Evolutionary conservation across 1,284 basidiomycete genomes (phyloP).

Genomic region (Puccinia horiana): DNA sequence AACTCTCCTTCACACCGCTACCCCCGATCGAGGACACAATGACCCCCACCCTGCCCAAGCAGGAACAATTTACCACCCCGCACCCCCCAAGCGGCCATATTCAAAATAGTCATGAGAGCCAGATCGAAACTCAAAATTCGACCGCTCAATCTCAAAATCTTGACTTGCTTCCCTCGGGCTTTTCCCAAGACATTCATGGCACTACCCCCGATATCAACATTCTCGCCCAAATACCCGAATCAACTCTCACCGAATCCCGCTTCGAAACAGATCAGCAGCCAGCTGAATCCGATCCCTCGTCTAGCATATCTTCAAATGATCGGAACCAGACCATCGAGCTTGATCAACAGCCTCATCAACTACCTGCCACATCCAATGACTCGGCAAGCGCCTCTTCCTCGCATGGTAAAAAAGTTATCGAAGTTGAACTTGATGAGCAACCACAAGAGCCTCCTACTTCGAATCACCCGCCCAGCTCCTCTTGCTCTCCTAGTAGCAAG

Average conservation of each 20-base stretch:
- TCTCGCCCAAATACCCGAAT: background rate
- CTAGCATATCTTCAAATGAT: too few species aligned
- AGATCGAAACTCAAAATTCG: background rate
- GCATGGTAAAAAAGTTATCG: background rate
- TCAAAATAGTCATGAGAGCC: background rate
- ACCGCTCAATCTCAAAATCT: background rate
- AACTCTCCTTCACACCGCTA: background rate
- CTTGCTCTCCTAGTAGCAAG: background rate
- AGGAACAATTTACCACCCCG: too few species aligned
- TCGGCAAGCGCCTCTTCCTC: background rate
- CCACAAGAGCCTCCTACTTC: background rate
- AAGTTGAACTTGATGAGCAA: background rate
- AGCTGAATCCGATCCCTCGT: too few species aligned
- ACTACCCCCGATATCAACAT: background rate
- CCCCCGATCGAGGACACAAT: background rate
- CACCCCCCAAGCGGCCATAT: background rate
- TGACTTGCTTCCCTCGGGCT: background rate
- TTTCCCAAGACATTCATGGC: background rate
- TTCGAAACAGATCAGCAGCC: too few species aligned
- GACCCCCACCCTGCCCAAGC: too few species aligned
- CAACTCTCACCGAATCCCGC: too few species aligned
- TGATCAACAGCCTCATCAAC: background rate
- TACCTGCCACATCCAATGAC: background rate
- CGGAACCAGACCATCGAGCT: too few species aligned
- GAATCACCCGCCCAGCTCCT: background rate